Evolutionary conservation across 257 asterid species (phyloP), one percentile per base, ranked within the genome.

Genomic region (Jacaranda mimosifolia): DNA sequence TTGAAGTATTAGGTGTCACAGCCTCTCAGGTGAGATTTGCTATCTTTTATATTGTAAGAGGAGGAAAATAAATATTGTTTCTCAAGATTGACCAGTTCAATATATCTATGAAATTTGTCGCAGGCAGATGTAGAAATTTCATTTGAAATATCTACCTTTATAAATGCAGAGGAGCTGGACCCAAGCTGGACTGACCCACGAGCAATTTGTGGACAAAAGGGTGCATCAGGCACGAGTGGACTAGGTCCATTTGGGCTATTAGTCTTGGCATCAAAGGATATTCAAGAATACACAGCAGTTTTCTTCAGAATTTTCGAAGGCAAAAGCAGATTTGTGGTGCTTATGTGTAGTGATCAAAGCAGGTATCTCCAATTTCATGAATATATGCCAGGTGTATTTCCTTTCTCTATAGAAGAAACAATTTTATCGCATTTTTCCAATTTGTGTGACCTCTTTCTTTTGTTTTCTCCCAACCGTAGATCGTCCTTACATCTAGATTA

Each of bases 301-400:
- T 79, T 65, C 75, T 79, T 73, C 57, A 66, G 66, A 72, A 52
- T 72, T 45, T 73, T 72, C 71, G 65, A 15, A 73, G 46, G 39
- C 55, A 68, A 65, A 65, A 57, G 12, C 58, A 79, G 58, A 79
- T 79, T 65, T 56, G 26, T 57, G 6, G 75, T 79, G 39, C 79
- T 79, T 77, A 72, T 79, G 83, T 79, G 79, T 49, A 73, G 79
- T 73, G 79, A 79, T 75, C 82, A 79, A 56, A 79, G 74, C 78
- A 79, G 82, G 82, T 58, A 72, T 4, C 7, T 46, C 32, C 32
- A 26, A 40, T 40, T 40, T 40, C 8, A 40, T 1, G 2, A 2
- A 26, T 26, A 26, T 26, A 26, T 2, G 32, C 2, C 2, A 26
- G 32, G 32, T 1, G 2, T 26, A 26, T 26, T 26, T 26, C 2